These are phyloP conservation scores for Typha latifolia DNA, from an alignment of 176 grass and related monocot species.

Conservation along the genomic window DNA sequence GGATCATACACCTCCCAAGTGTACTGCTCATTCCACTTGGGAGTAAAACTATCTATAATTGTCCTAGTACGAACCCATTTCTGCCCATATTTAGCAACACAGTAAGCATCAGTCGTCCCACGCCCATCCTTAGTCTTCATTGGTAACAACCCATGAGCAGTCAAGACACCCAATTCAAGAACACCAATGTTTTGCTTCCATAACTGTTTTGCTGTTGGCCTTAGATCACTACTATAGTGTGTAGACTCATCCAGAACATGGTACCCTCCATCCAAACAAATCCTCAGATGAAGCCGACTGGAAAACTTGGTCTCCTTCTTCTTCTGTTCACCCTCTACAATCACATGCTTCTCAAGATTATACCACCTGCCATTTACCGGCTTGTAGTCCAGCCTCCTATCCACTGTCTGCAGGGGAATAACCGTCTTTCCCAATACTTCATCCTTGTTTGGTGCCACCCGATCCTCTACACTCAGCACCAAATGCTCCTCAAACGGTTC, in stretches of 20 bases:
- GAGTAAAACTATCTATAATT: slow-evolving; percentile 46
- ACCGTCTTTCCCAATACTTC: slow-evolving; percentile 41
- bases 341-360: slow-evolving; percentile 30
- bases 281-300: slow-evolving; percentile 24
- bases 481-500: slow-evolving; percentile 69
- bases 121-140: slow-evolving; percentile 6
- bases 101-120: slow-evolving; percentile 12
- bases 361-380: slow-evolving; percentile 44
- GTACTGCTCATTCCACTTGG: slow-evolving; percentile 85
- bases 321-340: slow-evolving; percentile 16
- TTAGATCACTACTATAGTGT: slow-evolving; percentile 72
- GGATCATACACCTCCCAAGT: slow-evolving; percentile 92
- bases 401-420: slow-evolving; percentile 20
- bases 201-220: slow-evolving; percentile 48
- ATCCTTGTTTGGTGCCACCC: slow-evolving; percentile 27
- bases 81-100: slow-evolving; percentile 80
- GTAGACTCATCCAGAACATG: slow-evolving; percentile 81
- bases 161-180: slow-evolving; percentile 71
- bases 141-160: slow-evolving; percentile 21
- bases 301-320: slow-evolving; percentile 33
- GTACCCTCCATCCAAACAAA: slow-evolving; percentile 74
- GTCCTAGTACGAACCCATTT: slow-evolving; percentile 96
- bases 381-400: slow-evolving; percentile 45
- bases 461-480: slow-evolving; percentile 65
- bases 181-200: slow-evolving; percentile 50